Conservation (phyloP, 1,284 basidiomycete species). For the Tilletiaria anomala region DNA sequence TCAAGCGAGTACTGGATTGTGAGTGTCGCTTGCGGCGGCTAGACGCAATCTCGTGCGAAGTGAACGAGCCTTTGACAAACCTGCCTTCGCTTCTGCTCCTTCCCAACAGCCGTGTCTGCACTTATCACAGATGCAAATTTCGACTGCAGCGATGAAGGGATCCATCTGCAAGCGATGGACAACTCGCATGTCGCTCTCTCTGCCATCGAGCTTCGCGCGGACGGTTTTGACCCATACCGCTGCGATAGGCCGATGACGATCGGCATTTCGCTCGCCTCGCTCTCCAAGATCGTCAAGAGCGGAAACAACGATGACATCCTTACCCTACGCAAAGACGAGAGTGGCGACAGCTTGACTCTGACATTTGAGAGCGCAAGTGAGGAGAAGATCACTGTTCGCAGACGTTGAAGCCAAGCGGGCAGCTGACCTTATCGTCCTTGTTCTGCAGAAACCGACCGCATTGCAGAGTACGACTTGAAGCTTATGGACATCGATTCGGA, state of each 20-base stretch:
- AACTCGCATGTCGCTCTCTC: conserved; percentile 98
- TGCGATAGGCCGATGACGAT: conserved; percentile 86
- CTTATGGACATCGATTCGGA: conserved; percentile 97
- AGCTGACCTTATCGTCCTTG: too few species aligned
- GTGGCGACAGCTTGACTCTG: conserved; percentile 75
- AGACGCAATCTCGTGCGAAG: not conserved
- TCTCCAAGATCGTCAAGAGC: conserved; percentile 93
- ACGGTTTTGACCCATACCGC: conserved; percentile 49
- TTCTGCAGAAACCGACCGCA: conserved; percentile 65
- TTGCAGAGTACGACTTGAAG: conserved; percentile 98
- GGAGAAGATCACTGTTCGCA: too few species aligned
- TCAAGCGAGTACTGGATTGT: conserved; percentile 32
- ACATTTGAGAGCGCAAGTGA: conserved; percentile 80
- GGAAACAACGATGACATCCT: conserved; percentile 92
- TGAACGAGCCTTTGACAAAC: not conserved
- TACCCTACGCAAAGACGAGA: conserved; percentile 80
- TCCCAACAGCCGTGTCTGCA: conserved; percentile 67
- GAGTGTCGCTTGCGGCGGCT: not conserved
- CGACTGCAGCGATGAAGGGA: conserved; percentile 85
- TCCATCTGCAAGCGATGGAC: conserved; percentile 85
- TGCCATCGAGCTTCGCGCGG: conserved; percentile 51
- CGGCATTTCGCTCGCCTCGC: conserved; percentile 51
- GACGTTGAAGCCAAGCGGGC: not conserved
- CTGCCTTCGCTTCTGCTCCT: not conserved
- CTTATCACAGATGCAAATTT: conserved; percentile 96